Evolutionary conservation across 1,139 yeast species (phyloP).

Genomic region (Hansenula lynferdii): DNA sequence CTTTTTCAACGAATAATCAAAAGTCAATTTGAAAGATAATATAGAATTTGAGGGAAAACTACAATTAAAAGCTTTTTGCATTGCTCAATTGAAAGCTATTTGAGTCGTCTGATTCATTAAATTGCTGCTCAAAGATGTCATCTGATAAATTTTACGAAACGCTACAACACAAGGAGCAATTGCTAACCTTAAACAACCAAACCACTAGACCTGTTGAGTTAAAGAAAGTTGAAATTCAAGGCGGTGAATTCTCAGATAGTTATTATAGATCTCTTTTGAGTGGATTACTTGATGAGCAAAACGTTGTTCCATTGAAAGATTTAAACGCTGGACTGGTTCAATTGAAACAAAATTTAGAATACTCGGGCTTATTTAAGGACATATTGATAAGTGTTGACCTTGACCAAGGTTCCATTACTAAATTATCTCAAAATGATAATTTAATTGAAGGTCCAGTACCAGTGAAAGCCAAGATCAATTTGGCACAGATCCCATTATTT

Average conservation of each 20-base stretch:
- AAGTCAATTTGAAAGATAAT: too few relatives aligned
- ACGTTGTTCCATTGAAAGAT: constrained; percentile 10
- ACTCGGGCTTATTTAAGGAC: constrained; percentile 20
- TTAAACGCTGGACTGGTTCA: constrained; percentile 10
- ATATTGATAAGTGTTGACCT: constrained; percentile 16
- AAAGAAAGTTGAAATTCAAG: constrained; percentile 15
- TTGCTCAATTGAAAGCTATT: background rate
- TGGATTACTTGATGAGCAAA: constrained; percentile 11
- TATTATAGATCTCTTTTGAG: constrained; percentile 17
- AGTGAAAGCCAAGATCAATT: constrained; percentile 21
- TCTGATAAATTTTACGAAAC: background rate
- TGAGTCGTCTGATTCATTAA: background rate
- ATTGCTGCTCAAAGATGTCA: background rate
- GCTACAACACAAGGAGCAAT: background rate
- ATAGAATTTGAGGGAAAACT: background rate
- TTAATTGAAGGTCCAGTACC: constrained; percentile 17
- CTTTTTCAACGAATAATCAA: constrained; percentile 1
- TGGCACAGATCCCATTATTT: constrained; percentile 21
- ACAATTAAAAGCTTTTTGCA: background rate
- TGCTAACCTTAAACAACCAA: constrained; percentile 10
- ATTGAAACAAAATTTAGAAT: constrained; percentile 11
- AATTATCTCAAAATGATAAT: constrained; percentile 4
- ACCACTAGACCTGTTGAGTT: constrained; percentile 17
- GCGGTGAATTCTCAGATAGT: constrained; percentile 20
- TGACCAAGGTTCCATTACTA: constrained; percentile 8